phyloP scores from a whole-genome alignment of 352 stramenopile species.

The Pythium sp. region DNA sequence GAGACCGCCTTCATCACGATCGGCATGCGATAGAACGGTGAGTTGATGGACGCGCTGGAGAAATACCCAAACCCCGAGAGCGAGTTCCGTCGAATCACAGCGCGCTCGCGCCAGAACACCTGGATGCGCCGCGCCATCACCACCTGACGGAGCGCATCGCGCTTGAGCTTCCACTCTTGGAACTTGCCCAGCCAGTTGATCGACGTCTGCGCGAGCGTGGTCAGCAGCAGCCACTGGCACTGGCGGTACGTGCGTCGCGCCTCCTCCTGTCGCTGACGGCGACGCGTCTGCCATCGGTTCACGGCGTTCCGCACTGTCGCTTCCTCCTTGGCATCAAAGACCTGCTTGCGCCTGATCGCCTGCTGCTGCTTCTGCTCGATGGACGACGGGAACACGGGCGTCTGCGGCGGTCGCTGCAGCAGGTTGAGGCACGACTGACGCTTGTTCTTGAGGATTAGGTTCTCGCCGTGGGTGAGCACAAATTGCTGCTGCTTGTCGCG shows the following conservation, averaged over 20 bases:
- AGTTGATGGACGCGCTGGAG: slow-evolving; percentile 26
- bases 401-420: slow-evolving; percentile 47
- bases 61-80: slow-evolving; percentile 21
- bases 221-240: slow-evolving; percentile 59
- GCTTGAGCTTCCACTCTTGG: slow-evolving; percentile 37
- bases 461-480: slow-evolving; percentile 38
- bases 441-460: slow-evolving; percentile 56
- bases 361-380: slow-evolving; percentile 50
- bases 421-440: slow-evolving; percentile 27
- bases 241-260: slow-evolving; percentile 36
- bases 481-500: slow-evolving; percentile 36
- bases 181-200: slow-evolving; percentile 42
- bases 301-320: slow-evolving; percentile 30
- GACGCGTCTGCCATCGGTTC: slow-evolving; percentile 52
- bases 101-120: slow-evolving; percentile 44
- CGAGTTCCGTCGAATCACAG: slow-evolving; percentile 24
- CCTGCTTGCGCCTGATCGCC: slow-evolving; percentile 48
- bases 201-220: slow-evolving; percentile 32
- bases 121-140: slow-evolving; percentile 60
- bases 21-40: slow-evolving; percentile 50
- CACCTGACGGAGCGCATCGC: slow-evolving; percentile 30
- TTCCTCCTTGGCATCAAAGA: slow-evolving; percentile 44
- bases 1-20: slow-evolving; percentile 40
- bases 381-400: slow-evolving; percentile 52
- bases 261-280: slow-evolving; percentile 31